A percentile compares a stretch with the other conserved stretches of the same genome.
phyloP scores from a whole-genome alignment of 2,329 filamentous ascomycete genomes.

The Phaeosphaeria sp. region DNA sequence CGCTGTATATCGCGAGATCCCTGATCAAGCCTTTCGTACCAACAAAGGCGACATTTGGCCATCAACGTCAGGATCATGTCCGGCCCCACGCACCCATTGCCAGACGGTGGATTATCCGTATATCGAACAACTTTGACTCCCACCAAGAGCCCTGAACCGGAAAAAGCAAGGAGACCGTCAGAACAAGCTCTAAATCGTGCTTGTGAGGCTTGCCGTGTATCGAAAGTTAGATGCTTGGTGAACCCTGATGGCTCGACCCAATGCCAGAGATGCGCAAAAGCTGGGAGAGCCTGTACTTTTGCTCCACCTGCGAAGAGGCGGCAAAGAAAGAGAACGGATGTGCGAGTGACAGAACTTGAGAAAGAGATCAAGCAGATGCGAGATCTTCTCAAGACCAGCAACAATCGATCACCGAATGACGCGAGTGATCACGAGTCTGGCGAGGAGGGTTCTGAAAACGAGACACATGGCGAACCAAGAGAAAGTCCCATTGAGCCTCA shows the following conservation, averaged over 20 bases:
- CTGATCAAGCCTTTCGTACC: background rate
- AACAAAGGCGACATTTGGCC: background rate
- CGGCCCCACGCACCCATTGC: slow-evolving; percentile 11
- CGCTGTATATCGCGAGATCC: background rate
- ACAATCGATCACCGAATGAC: slow-evolving; percentile 28
- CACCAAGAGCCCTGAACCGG: slow-evolving; percentile 18
- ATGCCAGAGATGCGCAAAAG: slow-evolving; percentile 46
- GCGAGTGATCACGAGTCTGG: slow-evolving; percentile 36
- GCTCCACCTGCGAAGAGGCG: slow-evolving; percentile 44
- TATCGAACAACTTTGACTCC: slow-evolving; percentile 20
- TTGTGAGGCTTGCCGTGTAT: slow-evolving; percentile 45
- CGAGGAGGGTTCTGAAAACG: slow-evolving; percentile 33
- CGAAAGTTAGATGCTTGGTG: slow-evolving; percentile 44
- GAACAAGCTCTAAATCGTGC: slow-evolving; percentile 44
- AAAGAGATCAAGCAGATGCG: slow-evolving; percentile 46
- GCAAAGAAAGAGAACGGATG: slow-evolving; percentile 46
- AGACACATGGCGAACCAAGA: slow-evolving; percentile 17
- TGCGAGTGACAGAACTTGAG: slow-evolving; percentile 45
- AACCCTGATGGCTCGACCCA: slow-evolving; percentile 33
- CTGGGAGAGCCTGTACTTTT: slow-evolving; percentile 41
- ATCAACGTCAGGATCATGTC: slow-evolving; percentile 13
- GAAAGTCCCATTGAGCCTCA: slow-evolving; percentile 20
- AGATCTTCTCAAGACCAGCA: slow-evolving; percentile 31
- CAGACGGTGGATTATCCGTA: slow-evolving; percentile 9
- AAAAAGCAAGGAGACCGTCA: slow-evolving; percentile 24